phyloP scores from a whole-genome alignment of 768 basidiomycete species.

The Leucocoprinus birnbaumii region DNA sequence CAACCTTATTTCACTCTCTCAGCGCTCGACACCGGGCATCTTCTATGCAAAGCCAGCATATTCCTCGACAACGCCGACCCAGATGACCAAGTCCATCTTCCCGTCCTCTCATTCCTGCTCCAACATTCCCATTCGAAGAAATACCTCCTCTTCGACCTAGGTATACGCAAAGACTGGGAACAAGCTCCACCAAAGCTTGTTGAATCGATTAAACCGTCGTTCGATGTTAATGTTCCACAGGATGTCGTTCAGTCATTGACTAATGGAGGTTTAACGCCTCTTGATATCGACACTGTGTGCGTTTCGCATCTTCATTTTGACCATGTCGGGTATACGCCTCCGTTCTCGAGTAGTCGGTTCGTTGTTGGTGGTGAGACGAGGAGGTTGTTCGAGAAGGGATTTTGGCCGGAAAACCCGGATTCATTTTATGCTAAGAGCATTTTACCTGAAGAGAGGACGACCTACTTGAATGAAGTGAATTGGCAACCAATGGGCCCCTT shows the following conservation, averaged over 20 bases:
- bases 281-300: constrained; percentile 40
- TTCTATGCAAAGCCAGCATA: too few relatives aligned
- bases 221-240: constrained; percentile 27
- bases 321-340: constrained; percentile 43
- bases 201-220: constrained; percentile 22
- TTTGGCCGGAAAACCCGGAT: constrained; percentile 39
- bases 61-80: too few relatives aligned
- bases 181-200: constrained; percentile 7
- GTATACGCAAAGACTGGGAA: too few relatives aligned
- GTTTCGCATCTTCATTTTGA: constrained; percentile 57
- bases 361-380: constrained; percentile 42
- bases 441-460: constrained; percentile 35
- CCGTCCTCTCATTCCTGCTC: too few relatives aligned
- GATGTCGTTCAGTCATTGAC: constrained; percentile 44
- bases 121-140: too few relatives aligned
- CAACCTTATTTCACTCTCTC: too few relatives aligned
- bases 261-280: constrained; percentile 43
- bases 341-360: constrained; percentile 45
- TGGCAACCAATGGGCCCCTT: constrained; percentile 47
- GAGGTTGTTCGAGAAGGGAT: constrained; percentile 28
- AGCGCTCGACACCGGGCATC: too few relatives aligned
- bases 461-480: constrained; percentile 24
- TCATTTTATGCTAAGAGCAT: constrained; percentile 27
- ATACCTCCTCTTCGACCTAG: too few relatives aligned
- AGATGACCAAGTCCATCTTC: too few relatives aligned